Base-by-base conservation (phyloP, 371 early-diverging fungal species). In the Mucor lusitanicus region DNA sequence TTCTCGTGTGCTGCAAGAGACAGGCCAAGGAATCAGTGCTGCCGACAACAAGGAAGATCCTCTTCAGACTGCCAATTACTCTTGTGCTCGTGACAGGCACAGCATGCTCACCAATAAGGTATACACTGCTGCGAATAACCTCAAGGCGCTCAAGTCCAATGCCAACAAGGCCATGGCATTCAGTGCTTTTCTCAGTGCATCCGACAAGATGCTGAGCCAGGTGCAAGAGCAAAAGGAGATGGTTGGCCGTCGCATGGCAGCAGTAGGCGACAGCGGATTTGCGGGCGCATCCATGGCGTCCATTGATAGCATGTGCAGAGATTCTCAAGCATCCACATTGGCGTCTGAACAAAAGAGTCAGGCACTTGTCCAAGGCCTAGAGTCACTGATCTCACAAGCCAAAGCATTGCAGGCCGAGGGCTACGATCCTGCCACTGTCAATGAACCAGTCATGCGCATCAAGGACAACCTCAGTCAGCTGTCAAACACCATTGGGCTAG, bases 51-150 rank as follows among this genome's bases (percentile, higher is more conserved):
- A 67, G n/a, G 74, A 77, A 21, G 82, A 81, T 59, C 75, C 82
- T 7, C 53, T 81, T 11, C 75, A 81, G 28, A 82, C 73, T 0
- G 82, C 82, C 35, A 82, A 82, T 35, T 79, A 82, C 28, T 73
- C 82, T 0, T 79, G 82, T 65, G 79, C 79, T 17, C 69, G 76
- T 0, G 82, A 82, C 39, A 64, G 82, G 40, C 74, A 76, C 59
- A 30, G 55, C 0, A 17, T 60, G 4, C 56, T 81, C 11, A 56
- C 63, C 12, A 71, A 62, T 28, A 65, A 75, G 27, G 70, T 72
- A 0, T 64, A 69, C 7, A 46, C 68, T 6, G 67, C 75, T 1
- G 40, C 59, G 1, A 59, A 63, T 0, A 73, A 66, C 27, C n/a
- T 80, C 17, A 59, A 70, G 21, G 73, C 67, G 3, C 62, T 80